Base-by-base conservation (phyloP, 2,329 filamentous ascomycete species). In the Trichoderma asperellum region DNA sequence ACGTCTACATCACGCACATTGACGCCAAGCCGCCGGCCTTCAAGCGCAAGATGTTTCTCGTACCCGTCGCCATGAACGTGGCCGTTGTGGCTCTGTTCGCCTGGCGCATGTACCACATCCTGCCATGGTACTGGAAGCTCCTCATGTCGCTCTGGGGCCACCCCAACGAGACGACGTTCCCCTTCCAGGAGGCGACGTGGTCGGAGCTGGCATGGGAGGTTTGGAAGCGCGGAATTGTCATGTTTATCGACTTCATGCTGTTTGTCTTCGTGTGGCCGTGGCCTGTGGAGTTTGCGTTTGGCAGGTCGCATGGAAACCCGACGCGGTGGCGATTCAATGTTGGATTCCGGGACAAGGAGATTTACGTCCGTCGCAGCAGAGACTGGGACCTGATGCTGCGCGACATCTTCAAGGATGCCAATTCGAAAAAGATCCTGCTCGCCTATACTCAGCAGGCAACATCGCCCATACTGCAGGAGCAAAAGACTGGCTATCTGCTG, bases 401-500 rank as follows among this genome's bases (percentile, higher is more conserved):
- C 21, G 85, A 89, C 67, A 82, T 89, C 60, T 81, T 88, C 70
- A 81, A 81, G 70, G 85, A 83, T 68, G 74, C 76, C 32, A 85
- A 84, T 60, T 84, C 85, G 70, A 84, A 81, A 75, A 88, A 81
- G 79, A 82, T 89, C 65, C 86, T 93, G 74, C 84, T 89, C 73
- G 83, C 84, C 14, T 85, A 88, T 70, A 80, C 97, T 57, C 79
- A 89, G 71, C 85, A 88, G 2, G 94, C 93, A 2, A 91, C 94
- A 4, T 86, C 90, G 18, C 86, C 89, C 27, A 81, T 88, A 74
- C 84, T 89, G 64, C 83, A 95, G 74, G 83, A 86, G 73, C 85
- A 89, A 74, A 97, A 96, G 85, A 97, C 94, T 35, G 94, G 93
- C 24, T 97, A 96, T 77, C 81, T 96, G 72, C 89, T 96, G 73